Evolutionary conservation across 768 basidiomycete genomes (phyloP), one percentile per base, ranked within the genome.

Genomic region (Saitozyma podzolica): DNA sequence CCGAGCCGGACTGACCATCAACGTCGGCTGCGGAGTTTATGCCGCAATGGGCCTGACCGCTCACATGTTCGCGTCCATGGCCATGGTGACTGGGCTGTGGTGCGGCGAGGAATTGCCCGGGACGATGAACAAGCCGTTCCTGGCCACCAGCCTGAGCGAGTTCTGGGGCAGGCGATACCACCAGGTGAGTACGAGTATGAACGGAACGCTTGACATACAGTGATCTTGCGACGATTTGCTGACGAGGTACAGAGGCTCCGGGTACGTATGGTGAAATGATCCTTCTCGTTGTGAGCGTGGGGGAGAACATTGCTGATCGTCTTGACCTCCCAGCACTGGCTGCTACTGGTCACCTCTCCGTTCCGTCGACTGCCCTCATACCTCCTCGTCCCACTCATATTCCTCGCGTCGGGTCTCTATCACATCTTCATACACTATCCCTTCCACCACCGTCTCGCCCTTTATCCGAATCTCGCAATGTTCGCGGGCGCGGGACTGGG

Each of bases 161-260:
- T 52, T 64, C 0, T 64, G 62, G 62, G 58, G 62, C 8, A 49
- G 48, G 37, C 40, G 62, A 47, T 64, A 52, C 16, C 62, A 64
- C 54, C 58, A 59, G n/a, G 50, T 47, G n/a, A 47, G 49, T 14
- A n/a, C 39, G 37, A 0, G 10, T 3, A 14, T 2, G 29, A 5
- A 29, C 29, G 29, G 5, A 29, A 5, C 2, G 29, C 29, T 29
- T 29, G 29, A 29, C 2, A 29, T 5, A 5, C 29, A 29, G 29
- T 5, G 6, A 9, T 56, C 53, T 41, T 19, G 4, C 8, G 17
- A 14, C n/a, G 9, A 14, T 41, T 10, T 3, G 56, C 55, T 56
- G 40, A 53, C 39, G 9, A 29, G n/a, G 17, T n/a, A 17, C 42
- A 57, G 50, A 58, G 41, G 14, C 56, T 63, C 2, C 17, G 42